phyloP scores from a whole-genome alignment of 441 rosid species.

The Eruca vesicaria region DNA sequence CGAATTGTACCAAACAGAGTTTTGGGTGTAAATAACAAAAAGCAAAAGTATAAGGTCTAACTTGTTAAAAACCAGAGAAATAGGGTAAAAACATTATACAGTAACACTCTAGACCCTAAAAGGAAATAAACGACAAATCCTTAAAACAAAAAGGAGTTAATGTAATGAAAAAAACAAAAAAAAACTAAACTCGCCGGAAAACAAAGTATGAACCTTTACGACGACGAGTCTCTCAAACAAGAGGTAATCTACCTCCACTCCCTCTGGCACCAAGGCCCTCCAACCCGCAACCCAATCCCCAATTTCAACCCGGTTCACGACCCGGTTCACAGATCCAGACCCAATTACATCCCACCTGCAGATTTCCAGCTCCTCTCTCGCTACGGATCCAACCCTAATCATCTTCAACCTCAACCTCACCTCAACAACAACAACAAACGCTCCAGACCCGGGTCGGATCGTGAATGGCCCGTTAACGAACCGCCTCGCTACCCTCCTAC shows the following conservation, averaged over 20 bases:
- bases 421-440: conserved; percentile 28
- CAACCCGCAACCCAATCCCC: conserved; percentile 40
- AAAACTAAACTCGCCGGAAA: neutral
- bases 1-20: neutral
- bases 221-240: conserved; percentile 49
- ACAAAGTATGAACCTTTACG: conserved; percentile 40
- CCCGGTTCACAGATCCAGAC: conserved; percentile 26
- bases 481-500: conserved; percentile 15
- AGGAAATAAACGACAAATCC: conserved; percentile 3
- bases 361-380: conserved; percentile 36
- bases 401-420: neutral
- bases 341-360: conserved; percentile 29
- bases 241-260: conserved; percentile 73
- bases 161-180: neutral
- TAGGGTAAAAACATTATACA: neutral
- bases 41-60: neutral
- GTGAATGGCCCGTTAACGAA: conserved; percentile 51
- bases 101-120: neutral
- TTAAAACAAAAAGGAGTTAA: neutral
- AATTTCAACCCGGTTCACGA: conserved; percentile 36
- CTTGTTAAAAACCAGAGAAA: neutral
- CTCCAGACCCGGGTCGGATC: conserved; percentile 39
- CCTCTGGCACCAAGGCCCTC: conserved; percentile 76
- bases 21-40: neutral
- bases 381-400: conserved; percentile 6